Evolutionary conservation across 2,329 filamentous ascomycete genomes (phyloP).

Genomic region (Aspergillus awamori): DNA sequence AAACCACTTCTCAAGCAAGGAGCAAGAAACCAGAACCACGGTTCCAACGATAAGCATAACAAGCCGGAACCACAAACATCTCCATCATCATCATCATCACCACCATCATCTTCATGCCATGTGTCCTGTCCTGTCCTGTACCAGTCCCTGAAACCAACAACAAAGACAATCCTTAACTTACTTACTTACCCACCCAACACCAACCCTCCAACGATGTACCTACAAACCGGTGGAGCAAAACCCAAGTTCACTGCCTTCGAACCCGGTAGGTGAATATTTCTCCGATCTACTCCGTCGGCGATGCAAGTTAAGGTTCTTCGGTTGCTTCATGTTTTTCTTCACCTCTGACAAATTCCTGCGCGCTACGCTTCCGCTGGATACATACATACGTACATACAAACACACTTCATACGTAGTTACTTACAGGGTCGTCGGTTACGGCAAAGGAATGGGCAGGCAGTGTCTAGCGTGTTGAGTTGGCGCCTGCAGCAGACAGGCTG

Average conservation of each 20-base stretch:
- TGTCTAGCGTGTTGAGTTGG: not conserved
- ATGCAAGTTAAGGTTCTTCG: slow-evolving; percentile 13
- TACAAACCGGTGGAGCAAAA: not conserved
- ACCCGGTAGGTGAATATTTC: slow-evolving; percentile 13
- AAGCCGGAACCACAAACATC: too few relatives aligned
- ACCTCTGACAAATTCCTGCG: not conserved
- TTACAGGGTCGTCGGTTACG: too few relatives aligned
- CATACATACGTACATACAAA: not conserved
- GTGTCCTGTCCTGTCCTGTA: not conserved
- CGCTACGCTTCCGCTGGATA: not conserved
- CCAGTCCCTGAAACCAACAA: not conserved
- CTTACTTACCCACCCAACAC: not conserved
- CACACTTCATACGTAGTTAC: not conserved
- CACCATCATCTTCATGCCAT: not conserved
- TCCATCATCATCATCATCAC: too few relatives aligned
- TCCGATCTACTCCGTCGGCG: slow-evolving; percentile 11
- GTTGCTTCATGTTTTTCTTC: not conserved
- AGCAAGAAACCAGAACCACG: too few relatives aligned
- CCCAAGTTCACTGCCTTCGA: not conserved
- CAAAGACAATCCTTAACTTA: not conserved
- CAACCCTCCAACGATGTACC: not conserved
- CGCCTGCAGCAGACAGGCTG: slow-evolving; percentile 10
- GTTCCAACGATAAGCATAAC: too few relatives aligned
- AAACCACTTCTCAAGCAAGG: too few relatives aligned
- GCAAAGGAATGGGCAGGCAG: too few relatives aligned